Conservation (phyloP, 2,329 filamentous ascomycete genomes). For the Alternaria sp. region DNA sequence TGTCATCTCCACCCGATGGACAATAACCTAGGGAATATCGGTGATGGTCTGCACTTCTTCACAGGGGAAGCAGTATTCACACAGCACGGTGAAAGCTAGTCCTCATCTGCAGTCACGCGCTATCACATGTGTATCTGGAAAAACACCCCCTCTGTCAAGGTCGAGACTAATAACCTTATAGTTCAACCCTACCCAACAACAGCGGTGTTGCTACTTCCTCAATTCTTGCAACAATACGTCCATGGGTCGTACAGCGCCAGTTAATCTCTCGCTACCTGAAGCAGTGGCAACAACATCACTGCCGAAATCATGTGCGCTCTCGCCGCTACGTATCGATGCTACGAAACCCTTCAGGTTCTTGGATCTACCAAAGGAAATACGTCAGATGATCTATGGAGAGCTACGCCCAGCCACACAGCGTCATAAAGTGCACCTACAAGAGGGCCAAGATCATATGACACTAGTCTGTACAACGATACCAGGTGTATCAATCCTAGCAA, state of each 20-base stretch:
- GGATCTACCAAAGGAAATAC: conserved; percentile 16
- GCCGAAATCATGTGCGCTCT: background rate
- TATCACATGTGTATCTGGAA: background rate
- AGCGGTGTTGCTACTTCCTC: background rate
- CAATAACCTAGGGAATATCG: too few relatives aligned
- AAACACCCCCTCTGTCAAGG: background rate
- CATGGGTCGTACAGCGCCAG: background rate
- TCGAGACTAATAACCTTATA: background rate
- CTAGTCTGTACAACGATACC: conserved; percentile 10
- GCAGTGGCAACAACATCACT: background rate
- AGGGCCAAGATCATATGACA: background rate
- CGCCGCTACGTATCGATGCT: rapidly evolving
- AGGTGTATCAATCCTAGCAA: conserved; percentile 8
- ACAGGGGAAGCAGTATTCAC: background rate
- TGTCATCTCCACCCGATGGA: background rate
- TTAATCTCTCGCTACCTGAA: background rate
- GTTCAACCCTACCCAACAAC: background rate
- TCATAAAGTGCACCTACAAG: background rate
- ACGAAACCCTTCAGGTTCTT: conserved; percentile 12
- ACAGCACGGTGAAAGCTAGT: background rate
- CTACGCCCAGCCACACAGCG: background rate
- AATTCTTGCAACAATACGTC: background rate
- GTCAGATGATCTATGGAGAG: conserved; percentile 15
- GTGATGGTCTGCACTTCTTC: background rate
- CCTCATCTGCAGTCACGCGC: background rate